Evolutionary conservation across 768 basidiomycete species (phyloP).

Genomic region (Tephrocybe sp.): DNA sequence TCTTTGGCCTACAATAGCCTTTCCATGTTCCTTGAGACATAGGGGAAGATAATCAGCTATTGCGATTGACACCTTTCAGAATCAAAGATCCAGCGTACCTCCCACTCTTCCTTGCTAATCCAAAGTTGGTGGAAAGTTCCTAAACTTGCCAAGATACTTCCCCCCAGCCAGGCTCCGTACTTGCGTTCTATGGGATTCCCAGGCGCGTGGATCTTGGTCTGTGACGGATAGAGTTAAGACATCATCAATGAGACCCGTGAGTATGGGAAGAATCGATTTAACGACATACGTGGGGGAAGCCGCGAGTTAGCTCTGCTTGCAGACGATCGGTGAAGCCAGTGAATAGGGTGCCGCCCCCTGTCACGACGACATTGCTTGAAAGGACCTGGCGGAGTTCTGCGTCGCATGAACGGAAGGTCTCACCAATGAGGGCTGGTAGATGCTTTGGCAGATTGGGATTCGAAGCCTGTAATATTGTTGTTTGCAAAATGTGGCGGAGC

Average conservation of each 20-base stretch:
- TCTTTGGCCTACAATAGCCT: constrained; percentile 77
- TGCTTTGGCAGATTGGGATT: constrained; percentile 75
- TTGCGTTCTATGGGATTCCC: constrained; percentile 88
- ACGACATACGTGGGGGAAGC: constrained; percentile 77
- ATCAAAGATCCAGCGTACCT: constrained; percentile 52
- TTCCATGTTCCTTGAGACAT: constrained; percentile 70
- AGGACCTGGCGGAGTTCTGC: constrained; percentile 89
- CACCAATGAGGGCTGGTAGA: constrained; percentile 72
- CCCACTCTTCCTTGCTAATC: constrained; percentile 94
- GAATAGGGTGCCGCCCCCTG: constrained; percentile 91
- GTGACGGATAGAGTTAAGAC: background rate
- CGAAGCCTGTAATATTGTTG: constrained; percentile 31
- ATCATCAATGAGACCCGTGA: background rate
- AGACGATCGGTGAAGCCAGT: constrained; percentile 86
- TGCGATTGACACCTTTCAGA: background rate
- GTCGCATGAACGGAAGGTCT: constrained; percentile 83
- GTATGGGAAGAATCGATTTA: background rate
- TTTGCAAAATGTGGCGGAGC: background rate
- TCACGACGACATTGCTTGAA: constrained; percentile 90
- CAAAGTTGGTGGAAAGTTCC: constrained; percentile 98
- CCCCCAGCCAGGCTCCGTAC: constrained; percentile 95
- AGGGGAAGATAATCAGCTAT: constrained; percentile 2
- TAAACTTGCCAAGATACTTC: constrained; percentile 89
- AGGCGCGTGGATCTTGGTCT: constrained; percentile 92
- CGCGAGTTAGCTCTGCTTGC: constrained; percentile 67